These are phyloP conservation scores for Ogataea ganodermae DNA, from an alignment of 805 yeast species.

Conservation along the genomic window DNA sequence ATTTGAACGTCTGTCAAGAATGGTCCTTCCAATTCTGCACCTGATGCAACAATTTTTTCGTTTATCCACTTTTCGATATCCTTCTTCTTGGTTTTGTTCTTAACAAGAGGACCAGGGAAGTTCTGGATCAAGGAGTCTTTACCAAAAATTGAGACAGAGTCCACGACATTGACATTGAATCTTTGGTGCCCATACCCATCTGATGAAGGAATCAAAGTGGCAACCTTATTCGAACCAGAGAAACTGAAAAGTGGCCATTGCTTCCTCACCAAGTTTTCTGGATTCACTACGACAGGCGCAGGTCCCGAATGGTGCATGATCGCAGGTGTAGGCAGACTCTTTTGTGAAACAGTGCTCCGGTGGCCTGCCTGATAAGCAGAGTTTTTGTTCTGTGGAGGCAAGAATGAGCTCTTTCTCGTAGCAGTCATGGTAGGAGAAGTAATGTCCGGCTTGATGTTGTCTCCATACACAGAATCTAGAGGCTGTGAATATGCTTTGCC, in stretches of 20 bases:
- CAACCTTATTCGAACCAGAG: slow-evolving; percentile 49
- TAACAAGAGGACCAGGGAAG: slow-evolving; percentile 71
- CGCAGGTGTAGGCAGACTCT: slow-evolving; percentile 5
- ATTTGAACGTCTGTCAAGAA: slow-evolving; percentile 23
- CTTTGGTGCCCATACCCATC: slow-evolving; percentile 37
- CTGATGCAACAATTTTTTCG: slow-evolving; percentile 31
- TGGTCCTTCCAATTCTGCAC: slow-evolving; percentile 22
- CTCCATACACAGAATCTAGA: slow-evolving; percentile 24
- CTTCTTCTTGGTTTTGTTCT: slow-evolving; percentile 58
- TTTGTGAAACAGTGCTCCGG: slow-evolving; percentile 1
- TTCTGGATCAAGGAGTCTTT: slow-evolving; percentile 52
- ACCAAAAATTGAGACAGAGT: slow-evolving; percentile 34
- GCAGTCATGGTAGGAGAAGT: slow-evolving; percentile 16
- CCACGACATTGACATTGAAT: slow-evolving; percentile 40
- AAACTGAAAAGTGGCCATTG: slow-evolving; percentile 81
- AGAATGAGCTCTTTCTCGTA: slow-evolving; percentile 16
- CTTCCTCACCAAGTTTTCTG: slow-evolving; percentile 53
- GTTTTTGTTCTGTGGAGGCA: slow-evolving; percentile 22
- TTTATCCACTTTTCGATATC: slow-evolving; percentile 73
- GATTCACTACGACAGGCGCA: slow-evolving; percentile 46
- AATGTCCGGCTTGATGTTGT: slow-evolving; percentile 19
- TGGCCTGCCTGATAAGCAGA: slow-evolving; percentile 1
- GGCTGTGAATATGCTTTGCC: slow-evolving; percentile 16
- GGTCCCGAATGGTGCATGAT: slow-evolving; percentile 28
- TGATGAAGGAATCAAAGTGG: slow-evolving; percentile 46